A percentile compares a stretch with the other conserved stretches of the same genome.
These are phyloP conservation scores for Ambrosia artemisiifolia DNA, from an alignment of 129 eudicot genomes.

Conservation along the genomic window DNA sequence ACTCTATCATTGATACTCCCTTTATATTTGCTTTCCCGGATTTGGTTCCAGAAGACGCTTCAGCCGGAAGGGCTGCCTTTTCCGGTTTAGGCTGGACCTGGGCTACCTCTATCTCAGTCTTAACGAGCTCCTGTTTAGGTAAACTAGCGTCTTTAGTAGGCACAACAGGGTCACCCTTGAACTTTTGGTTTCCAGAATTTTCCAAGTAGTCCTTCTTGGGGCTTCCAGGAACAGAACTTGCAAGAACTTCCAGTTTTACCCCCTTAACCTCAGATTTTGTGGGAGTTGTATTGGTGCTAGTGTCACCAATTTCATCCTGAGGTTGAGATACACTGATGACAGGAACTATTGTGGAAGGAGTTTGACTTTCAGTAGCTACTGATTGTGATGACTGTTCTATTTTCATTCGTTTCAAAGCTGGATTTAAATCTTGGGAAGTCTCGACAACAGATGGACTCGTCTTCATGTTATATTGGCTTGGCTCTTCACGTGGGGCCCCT, in stretches of 20 bases:
- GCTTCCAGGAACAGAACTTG: slow-evolving; percentile 30
- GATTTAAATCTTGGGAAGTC: slow-evolving; percentile 53
- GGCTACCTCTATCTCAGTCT: slow-evolving; percentile 47
- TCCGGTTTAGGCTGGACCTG: slow-evolving; percentile 43
- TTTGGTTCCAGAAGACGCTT: slow-evolving; percentile 51
- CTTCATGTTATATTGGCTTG: slow-evolving; percentile 22
- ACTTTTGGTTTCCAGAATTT: slow-evolving; percentile 27
- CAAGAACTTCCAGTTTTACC: slow-evolving; percentile 9
- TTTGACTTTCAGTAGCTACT: slow-evolving; percentile 33
- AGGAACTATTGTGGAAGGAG: not conserved
- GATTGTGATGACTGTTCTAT: slow-evolving; percentile 49
- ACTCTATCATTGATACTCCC: slow-evolving; percentile 86
- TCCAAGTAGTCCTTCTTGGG: slow-evolving; percentile 49
- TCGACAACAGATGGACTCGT: slow-evolving; percentile 39
- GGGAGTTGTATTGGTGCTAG: not conserved
- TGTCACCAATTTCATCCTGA: not conserved
- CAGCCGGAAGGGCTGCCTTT: slow-evolving; percentile 34
- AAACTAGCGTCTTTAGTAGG: slow-evolving; percentile 32
- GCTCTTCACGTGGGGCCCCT: slow-evolving; percentile 33
- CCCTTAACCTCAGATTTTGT: slow-evolving; percentile 5
- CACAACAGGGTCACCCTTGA: slow-evolving; percentile 28
- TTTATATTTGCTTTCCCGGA: slow-evolving; percentile 82
- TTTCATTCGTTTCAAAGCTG: slow-evolving; percentile 65
- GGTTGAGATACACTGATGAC: not conserved
- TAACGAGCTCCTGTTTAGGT: slow-evolving; percentile 35